Conservation (phyloP, 805 yeast genomes). For the Candida chauliodis region DNA sequence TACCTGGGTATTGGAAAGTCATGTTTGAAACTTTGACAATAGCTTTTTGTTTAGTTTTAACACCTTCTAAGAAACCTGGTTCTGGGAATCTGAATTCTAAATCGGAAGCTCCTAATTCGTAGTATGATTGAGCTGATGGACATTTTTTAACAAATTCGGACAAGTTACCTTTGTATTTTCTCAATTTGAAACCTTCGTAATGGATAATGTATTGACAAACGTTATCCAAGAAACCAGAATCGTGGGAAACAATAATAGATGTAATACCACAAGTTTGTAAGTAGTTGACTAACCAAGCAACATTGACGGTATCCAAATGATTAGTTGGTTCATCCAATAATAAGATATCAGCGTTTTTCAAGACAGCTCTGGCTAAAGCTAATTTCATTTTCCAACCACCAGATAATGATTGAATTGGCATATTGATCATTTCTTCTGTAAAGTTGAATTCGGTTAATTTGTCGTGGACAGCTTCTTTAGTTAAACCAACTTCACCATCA, state of each 20-base stretch:
- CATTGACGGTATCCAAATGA: conserved; percentile 99
- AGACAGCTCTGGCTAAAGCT: conserved; percentile 98
- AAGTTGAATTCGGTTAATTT: conserved; percentile 89
- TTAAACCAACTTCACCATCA: conserved; percentile 70
- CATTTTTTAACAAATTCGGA: conserved; percentile 98
- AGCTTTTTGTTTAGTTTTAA: conserved; percentile 99
- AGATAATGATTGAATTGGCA: conserved; percentile 95
- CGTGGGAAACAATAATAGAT: conserved; percentile 98
- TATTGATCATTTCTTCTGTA: conserved; percentile 86
- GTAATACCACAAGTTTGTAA: conserved; percentile 97
- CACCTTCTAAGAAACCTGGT: conserved; percentile 99
- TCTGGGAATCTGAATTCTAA: conserved; percentile 97
- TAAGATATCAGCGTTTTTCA: conserved; percentile 96
- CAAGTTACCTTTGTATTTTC: conserved; percentile 99
- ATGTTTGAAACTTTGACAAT: conserved; percentile 96
- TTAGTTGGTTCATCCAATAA: conserved; percentile 99
- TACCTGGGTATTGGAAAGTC: conserved; percentile 99
- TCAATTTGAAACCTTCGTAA: conserved; percentile 99
- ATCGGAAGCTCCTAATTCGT: conserved; percentile 98
- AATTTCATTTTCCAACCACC: conserved; percentile 99
- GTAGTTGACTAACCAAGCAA: conserved; percentile 99
- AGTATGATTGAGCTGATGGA: conserved; percentile 98
- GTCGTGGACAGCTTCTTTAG: conserved; percentile 64
- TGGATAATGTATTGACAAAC: conserved; percentile 98
- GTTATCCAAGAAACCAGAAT: conserved; percentile 98